phyloP scores from a whole-genome alignment of 768 basidiomycete species.

The Naganishia vaughanmartiniae region DNA sequence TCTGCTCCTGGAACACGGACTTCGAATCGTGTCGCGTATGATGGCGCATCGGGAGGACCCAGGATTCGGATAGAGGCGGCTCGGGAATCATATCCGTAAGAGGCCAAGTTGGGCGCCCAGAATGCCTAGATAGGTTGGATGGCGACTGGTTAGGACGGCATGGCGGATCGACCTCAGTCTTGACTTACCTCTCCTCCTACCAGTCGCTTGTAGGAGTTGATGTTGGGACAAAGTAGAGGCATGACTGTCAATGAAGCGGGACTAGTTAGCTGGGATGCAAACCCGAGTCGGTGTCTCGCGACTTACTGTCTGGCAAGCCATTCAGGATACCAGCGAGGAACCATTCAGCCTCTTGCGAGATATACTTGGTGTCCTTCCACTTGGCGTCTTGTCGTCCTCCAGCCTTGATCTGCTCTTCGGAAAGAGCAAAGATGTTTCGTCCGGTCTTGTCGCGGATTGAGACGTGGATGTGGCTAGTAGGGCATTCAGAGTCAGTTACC shows the following conservation, averaged over 20 bases:
- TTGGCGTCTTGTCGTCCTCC: slow-evolving; percentile 68
- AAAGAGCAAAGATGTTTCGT: slow-evolving; percentile 74
- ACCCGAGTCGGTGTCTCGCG: not conserved
- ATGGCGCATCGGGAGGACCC: slow-evolving; percentile 80
- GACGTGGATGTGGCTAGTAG: slow-evolving; percentile 72
- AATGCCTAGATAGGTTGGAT: slow-evolving; percentile 55
- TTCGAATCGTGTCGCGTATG: slow-evolving; percentile 82
- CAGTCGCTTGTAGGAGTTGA: slow-evolving; percentile 96
- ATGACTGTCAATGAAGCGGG: slow-evolving; percentile 57
- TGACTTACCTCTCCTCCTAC: slow-evolving; percentile 69
- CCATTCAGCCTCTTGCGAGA: slow-evolving; percentile 79
- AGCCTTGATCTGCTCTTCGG: slow-evolving; percentile 60
- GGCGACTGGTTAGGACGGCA: not conserved
- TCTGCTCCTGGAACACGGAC: slow-evolving; percentile 94
- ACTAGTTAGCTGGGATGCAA: not conserved
- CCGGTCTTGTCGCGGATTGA: slow-evolving; percentile 70
- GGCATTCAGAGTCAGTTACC: not conserved
- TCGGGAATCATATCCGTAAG: slow-evolving; percentile 94
- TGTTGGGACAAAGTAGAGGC: slow-evolving; percentile 79
- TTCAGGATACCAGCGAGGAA: slow-evolving; percentile 92
- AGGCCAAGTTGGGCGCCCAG: slow-evolving; percentile 90
- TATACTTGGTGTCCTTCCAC: slow-evolving; percentile 75
- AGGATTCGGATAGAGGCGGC: slow-evolving; percentile 88
- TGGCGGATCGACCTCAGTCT: not conserved
- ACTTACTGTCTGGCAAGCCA: slow-evolving; percentile 81